Conservation (phyloP, 441 rosid genomes). For the Populus hybrid region DNA sequence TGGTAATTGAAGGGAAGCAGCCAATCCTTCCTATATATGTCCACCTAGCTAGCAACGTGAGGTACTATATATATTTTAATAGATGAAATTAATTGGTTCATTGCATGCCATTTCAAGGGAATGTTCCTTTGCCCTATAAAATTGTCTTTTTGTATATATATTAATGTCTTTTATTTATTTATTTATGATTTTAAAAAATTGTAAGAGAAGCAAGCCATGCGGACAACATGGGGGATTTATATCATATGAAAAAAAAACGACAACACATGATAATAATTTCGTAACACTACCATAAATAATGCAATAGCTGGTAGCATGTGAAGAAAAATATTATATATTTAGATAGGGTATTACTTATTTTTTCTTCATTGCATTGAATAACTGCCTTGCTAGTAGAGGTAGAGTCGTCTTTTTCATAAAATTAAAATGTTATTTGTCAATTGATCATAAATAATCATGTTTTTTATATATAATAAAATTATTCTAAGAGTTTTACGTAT, state of each 20-base stretch:
- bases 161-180: too few species aligned
- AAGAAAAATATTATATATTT: too few species aligned
- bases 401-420: too few species aligned
- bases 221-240: background rate
- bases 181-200: too few species aligned
- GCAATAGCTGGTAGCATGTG: background rate
- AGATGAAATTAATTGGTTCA: background rate
- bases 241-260: background rate
- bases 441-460: too few species aligned
- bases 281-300: background rate
- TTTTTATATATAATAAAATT: too few species aligned
- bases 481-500: too few species aligned
- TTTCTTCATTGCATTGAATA: too few species aligned
- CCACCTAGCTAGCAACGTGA: background rate
- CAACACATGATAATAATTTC: background rate
- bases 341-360: too few species aligned
- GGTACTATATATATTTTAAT: background rate
- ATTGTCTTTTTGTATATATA: too few species aligned
- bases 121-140: background rate
- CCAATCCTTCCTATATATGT: background rate
- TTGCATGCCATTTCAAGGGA: background rate
- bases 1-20: background rate
- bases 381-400: too few species aligned
- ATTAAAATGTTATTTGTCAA: too few species aligned
- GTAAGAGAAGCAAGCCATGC: background rate